Base-by-base conservation (phyloP, 2,329 filamentous ascomycete species). In the Aspergillus brunneoviolaceus region DNA sequence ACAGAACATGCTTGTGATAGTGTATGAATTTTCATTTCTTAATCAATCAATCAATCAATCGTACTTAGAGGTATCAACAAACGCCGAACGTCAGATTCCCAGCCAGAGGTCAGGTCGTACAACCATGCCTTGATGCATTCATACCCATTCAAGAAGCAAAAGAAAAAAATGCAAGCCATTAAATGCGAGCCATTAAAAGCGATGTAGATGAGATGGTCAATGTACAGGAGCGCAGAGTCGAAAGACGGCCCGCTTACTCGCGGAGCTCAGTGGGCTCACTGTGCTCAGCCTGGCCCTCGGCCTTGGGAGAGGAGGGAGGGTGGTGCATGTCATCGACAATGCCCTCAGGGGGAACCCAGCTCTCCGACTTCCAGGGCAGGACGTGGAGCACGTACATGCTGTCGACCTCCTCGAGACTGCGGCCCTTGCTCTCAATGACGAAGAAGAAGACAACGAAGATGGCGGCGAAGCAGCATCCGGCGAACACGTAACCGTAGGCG, bases 401-500 rank as follows among this genome's bases (percentile, higher is more conserved):
- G 68, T 94, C 90, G 58, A 94, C 89, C 73, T 93, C 89, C 76
- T 94, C 90, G 1, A 94, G 81, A 0, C 85, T 87, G 5, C 89
- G 84, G 55, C 88, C 89, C 70, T 90, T 87, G 50, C 85, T 87
- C 72, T 93, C 90, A 58, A 89, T 86, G 55, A 92, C 84, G 73
- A 92, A 92, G 76, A 93, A 90, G 79, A 89, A 93, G 31, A 92
- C 88, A 12, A 92, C 74, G 0, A 86, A 64, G 0, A 85, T 84
- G 0, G 84, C 89, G 0, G 84, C 79, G 19, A 90, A 77, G 68
- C 89, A 91, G 72, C 89, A 92, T 1, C 81, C 87, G 0, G 89
- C 89, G 72, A 93, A 93, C 50, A 94, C 86, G 66, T 92, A 91
- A 12, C 90, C 90, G 72, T 92, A 92, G 21, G 82, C 82, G 76